phyloP scores from a whole-genome alignment of 352 stramenopile genomes.

The Phytophthora multivora region DNA sequence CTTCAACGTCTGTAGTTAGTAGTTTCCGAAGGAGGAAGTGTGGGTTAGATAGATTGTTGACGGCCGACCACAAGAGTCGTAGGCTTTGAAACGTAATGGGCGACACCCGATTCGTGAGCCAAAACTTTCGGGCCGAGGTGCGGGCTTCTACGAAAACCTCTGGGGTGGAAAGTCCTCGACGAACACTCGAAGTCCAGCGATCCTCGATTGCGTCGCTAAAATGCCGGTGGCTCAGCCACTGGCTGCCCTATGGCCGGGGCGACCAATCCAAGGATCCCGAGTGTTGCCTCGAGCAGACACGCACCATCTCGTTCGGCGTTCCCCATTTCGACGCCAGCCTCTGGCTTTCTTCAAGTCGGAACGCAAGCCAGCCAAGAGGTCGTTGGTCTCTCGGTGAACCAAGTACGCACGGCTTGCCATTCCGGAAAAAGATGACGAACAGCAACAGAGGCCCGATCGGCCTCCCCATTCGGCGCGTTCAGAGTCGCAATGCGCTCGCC shows the following conservation, averaged over 20 bases:
- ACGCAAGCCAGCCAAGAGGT: constrained; percentile 27
- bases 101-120: not conserved
- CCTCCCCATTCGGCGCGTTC: constrained; percentile 24
- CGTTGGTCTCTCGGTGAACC: constrained; percentile 20
- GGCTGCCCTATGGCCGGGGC: constrained; percentile 12
- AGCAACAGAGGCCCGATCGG: constrained; percentile 32
- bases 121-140: not conserved
- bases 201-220: constrained; percentile 5
- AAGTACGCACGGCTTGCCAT: constrained; percentile 11
- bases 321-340: constrained; percentile 18
- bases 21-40: not conserved
- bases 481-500: constrained; percentile 35
- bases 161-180: constrained; percentile 25
- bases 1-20: not conserved
- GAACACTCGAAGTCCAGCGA: constrained; percentile 5
- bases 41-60: too few relatives aligned
- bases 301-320: constrained; percentile 21
- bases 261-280: constrained; percentile 17
- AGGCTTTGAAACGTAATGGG: too few relatives aligned
- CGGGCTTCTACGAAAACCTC: constrained; percentile 20
- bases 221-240: not conserved
- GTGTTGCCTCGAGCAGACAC: constrained; percentile 14
- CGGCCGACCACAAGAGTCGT: too few relatives aligned
- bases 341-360: constrained; percentile 36
- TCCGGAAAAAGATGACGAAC: constrained; percentile 28